Evolutionary conservation across 2,329 filamentous ascomycete species (phyloP), one percentile per base, ranked within the genome.

Genomic region (Anthostomella pinea): DNA sequence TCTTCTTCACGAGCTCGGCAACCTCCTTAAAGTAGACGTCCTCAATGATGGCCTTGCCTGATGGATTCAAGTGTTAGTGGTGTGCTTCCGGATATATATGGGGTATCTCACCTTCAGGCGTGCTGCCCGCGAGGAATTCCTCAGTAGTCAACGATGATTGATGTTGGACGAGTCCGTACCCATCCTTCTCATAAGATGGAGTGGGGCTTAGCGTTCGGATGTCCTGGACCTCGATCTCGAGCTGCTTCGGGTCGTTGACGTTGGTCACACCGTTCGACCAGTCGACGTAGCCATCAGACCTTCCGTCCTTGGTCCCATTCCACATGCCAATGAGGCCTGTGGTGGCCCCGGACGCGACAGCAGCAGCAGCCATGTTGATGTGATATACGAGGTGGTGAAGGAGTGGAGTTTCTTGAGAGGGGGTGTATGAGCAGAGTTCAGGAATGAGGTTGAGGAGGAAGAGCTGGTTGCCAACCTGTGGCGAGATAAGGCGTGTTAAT

Each of bases 251-350:
- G 25, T 52, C 39, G 37, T 53, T 51, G 13, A 56, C 46, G 14
- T 56, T 56, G 6, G 49, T 54, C 17, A 41, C 31, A 16, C 53
- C 53, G 25, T 41, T 49, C 10, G 49, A 41, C 50, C 48, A 56
- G 45, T 56, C 53, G 25, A 54, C 45, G 34, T 40, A 52, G 7
- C 51, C 53, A 8, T 52, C 49, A 11, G 38, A 37, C 9, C 33
- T 38, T 19, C 50, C 49, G 33, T 56, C 53, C 23, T 51, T 49
- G 18, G 53, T 54, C 6, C 53, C 50, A 25, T 52, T 53, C 53
- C 53, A 54, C 52, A 56, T 54, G 50, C 50, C 53, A 41, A 55
- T 51, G 24, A 48, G 34, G 41, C 51, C 52, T 20, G 49, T 45
- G 36, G 52, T 55, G 40, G n/a, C n/a, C n/a, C n/a, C n/a, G n/a